These are phyloP conservation scores for Xylaria sp. DNA, from an alignment of 2,329 filamentous ascomycete genomes.

Conservation along the genomic window DNA sequence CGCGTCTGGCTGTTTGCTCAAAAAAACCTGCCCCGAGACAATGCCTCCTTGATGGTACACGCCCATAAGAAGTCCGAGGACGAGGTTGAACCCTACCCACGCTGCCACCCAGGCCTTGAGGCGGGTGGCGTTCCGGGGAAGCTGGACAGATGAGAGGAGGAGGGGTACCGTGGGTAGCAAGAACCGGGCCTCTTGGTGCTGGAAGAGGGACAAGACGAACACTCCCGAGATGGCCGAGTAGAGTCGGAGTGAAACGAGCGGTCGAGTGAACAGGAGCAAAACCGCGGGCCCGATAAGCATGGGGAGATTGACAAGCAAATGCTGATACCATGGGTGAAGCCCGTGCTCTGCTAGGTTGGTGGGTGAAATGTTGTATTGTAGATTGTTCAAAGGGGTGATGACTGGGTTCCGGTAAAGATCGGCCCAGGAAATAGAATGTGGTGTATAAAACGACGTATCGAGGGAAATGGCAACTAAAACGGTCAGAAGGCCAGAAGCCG, in stretches of 20 bases:
- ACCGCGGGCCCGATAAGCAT: slow-evolving; percentile 73
- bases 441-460: slow-evolving; percentile 83
- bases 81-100: slow-evolving; percentile 72
- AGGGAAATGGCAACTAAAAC: slow-evolving; percentile 73
- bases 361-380: slow-evolving; percentile 72
- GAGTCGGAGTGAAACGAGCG: slow-evolving; percentile 63
- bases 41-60: slow-evolving; percentile 80
- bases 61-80: slow-evolving; percentile 75
- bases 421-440: slow-evolving; percentile 64
- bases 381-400: slow-evolving; percentile 77
- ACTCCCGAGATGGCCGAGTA: slow-evolving; percentile 76
- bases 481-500: slow-evolving; percentile 67
- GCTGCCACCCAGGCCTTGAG: slow-evolving; percentile 58
- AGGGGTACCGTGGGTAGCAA: slow-evolving; percentile 75
- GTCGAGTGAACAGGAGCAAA: slow-evolving; percentile 60
- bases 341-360: slow-evolving; percentile 76
- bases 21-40: slow-evolving; percentile 73
- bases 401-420: slow-evolving; percentile 67
- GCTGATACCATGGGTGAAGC: slow-evolving; percentile 78
- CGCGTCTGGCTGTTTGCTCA: slow-evolving; percentile 70
- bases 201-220: slow-evolving; percentile 70
- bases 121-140: slow-evolving; percentile 59
- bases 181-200: slow-evolving; percentile 81
- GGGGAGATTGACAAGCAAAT: slow-evolving; percentile 71
- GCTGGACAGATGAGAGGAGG: slow-evolving; percentile 71